Evolutionary conservation across 345 rosid genomes (phyloP), one percentile per base, ranked within the genome.

Genomic region (Hypericum androsaemum): DNA sequence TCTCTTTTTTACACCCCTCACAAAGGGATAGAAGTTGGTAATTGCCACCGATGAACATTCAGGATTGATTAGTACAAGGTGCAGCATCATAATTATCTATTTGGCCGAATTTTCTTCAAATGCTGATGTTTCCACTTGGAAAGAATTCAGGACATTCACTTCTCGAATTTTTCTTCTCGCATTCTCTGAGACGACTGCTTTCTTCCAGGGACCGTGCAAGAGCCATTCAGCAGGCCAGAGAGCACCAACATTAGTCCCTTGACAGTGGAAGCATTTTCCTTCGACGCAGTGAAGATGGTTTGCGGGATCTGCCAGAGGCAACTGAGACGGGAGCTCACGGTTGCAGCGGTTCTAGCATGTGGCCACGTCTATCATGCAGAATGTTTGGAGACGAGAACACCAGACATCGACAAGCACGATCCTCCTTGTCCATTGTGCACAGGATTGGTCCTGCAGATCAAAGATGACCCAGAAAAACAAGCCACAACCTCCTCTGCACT

Each of bases 301-400:
- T 82, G 89, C 42, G 81, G 85, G 40, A 43, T 77, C 58, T 82
- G 89, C 60, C 73, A 65, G 66, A 79, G 69, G 66, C 68, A 58
- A 6, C 50, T 77, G 71, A 77, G 73, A 56, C 62, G 78, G 52
- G 74, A 71, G 62, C 72, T 59, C 57, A 52, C 68, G 56, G 77
- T 75, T 41, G 83, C 71, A 52, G 85, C 85, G 39, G 79, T 82
- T 67, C 59, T 79, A 54, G 85, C 71, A 7, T 82, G 89, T 12
- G 83, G 89, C 14, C 85, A 82, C 64, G 67, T 67, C 43, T 82
- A 75, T 59, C 89, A 82, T 59, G 81, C 80, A 6, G 83, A 77
- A 35, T 82, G 89, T 59, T 54, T 79, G 69, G 86, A 82, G 62
- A 65, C 65, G 56, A 75, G 59, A 64, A 75, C 89, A 13, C 37